phyloP scores from a whole-genome alignment of 1,139 yeast genomes.

The Geotrichum phurueaensis region DNA sequence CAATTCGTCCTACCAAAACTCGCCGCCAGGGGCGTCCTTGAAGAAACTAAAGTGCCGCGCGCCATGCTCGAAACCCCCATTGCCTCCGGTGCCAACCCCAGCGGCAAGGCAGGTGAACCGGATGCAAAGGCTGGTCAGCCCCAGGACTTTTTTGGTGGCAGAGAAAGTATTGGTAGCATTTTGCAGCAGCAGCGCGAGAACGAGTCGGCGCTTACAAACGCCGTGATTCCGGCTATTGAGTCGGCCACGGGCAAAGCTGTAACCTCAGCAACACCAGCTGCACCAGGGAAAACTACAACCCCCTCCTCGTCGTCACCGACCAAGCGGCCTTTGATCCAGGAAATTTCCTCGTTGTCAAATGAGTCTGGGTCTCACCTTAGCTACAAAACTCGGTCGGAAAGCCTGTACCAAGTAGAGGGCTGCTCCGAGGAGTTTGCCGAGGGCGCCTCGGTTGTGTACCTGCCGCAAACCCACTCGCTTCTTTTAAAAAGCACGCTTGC shows the following conservation, averaged over 20 bases:
- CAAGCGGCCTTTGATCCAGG: constrained; percentile 7
- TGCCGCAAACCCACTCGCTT: constrained; percentile 8
- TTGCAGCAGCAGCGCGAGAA: constrained; percentile 12
- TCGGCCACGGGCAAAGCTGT: background rate
- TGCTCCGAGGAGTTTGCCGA: constrained; percentile 8
- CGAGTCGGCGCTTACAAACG: constrained; percentile 1
- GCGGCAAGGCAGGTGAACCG: background rate
- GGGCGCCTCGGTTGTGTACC: constrained; percentile 1
- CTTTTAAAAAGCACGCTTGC: background rate
- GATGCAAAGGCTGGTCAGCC: background rate
- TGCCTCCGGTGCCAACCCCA: background rate
- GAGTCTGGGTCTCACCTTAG: background rate
- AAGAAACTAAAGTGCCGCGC: constrained; percentile 20
- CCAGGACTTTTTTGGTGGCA: background rate
- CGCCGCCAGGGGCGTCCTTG: constrained; percentile 30
- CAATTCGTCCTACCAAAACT: constrained; percentile 31
- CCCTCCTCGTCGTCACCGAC: background rate
- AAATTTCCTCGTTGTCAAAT: background rate
- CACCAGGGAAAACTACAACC: too few species aligned
- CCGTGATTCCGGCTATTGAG: background rate
- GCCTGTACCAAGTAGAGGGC: background rate
- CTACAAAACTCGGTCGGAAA: background rate
- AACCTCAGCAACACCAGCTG: background rate
- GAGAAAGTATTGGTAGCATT: background rate
- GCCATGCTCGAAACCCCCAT: constrained; percentile 15